Base-by-base conservation (phyloP, 495 filamentous ascomycete genomes). In the Penicillium pulvis region DNA sequence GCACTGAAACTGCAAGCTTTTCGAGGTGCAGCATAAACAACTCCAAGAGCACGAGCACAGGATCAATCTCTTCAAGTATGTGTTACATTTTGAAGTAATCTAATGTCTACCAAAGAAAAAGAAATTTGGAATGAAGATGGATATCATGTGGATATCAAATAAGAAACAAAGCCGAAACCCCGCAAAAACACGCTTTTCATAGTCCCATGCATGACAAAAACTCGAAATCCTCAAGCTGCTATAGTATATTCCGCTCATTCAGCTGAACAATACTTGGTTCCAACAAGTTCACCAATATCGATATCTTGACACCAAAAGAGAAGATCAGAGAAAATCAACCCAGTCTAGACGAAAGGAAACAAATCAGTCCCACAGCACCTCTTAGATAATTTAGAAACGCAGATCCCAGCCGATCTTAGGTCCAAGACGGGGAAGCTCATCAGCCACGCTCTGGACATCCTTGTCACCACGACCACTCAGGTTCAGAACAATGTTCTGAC, bases 391-490 rank as follows among this genome's bases (percentile, higher is more conserved):
- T 49, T 75, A 80, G 61, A 80, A 97, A 49, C 94, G 84, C 77
- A 98, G 75, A 79, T 98, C 93, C 94, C 94, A 98, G 55, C 91
- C 91, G 72, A 98, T 98, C 79, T 87, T 75, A 9, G 95, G 95
- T 0, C 94, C 94, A 58, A 98, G 67, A 57, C 78, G 88, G 23
- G 94, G 94, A 63, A 98, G 76, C 74, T 96, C 91, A 58, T 98
- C 94, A 3, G 94, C 94, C 41, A 98, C 93, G 68, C 90, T 95
- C 85, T 98, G 92, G 41, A 98, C 94, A 72, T 98, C 94, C 83
- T 98, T 98, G 69, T 98, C 94, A 39, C 94, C 94, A 62, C 94
- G 81, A 16, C 94, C 94, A 66, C 87, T 91, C 28, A 98, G 69
- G 75, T 93, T 97, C 39, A 98, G 90, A n/a, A 98, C 93, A 19